Base-by-base conservation (phyloP, 768 basidiomycete species). In the Dendrothele bispora region DNA sequence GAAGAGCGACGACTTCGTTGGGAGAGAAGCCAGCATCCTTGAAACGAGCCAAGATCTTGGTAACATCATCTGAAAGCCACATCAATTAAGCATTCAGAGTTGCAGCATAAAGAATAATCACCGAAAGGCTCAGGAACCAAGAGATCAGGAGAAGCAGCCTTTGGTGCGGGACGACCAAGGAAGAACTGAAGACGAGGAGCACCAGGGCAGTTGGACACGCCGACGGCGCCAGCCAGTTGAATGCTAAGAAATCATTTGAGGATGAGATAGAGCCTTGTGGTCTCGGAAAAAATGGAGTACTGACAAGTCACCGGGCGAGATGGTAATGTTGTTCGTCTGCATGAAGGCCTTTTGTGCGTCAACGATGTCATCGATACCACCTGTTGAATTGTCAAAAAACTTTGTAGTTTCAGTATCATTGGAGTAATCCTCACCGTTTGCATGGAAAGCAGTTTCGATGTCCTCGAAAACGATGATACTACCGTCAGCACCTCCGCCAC, bases 161-260 rank as follows among this genome's bases (percentile, higher is more conserved):
- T 65, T 7, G 71, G 61, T 8, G 42, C 39, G 2, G 70, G 63
- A 17, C 71, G 61, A 5, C 77, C 74, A 25, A 69, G 39, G 47
- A 73, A 59, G 63, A 74, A 63, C n/a, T 57, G 46, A 15, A 69
- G 55, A 26, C 54, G 59, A 1, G 67, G 66, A 39, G 65, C 65
- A 44, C 69, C 69, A 15, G 65, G 64, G 43, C 68, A 68, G 50
- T 67, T 68, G 39, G 53, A 54, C 15, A 63, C 53, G n/a, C 32
- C 65, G 36, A 66, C 64, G 5, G 70, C 65, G 49, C 55, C 70
- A 2, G 70, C 69, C 48, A 72, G 70, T 44, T 69, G 65, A 50
- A 72, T 68, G 59, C 61, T 63, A 37, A 3, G 15, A 12, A 24
- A 40, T 11, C 8, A 29, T 2, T 43, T n/a, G 4, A 41, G 32